Conservation (phyloP, 1,284 basidiomycete genomes). For the Melampsora americana region DNA sequence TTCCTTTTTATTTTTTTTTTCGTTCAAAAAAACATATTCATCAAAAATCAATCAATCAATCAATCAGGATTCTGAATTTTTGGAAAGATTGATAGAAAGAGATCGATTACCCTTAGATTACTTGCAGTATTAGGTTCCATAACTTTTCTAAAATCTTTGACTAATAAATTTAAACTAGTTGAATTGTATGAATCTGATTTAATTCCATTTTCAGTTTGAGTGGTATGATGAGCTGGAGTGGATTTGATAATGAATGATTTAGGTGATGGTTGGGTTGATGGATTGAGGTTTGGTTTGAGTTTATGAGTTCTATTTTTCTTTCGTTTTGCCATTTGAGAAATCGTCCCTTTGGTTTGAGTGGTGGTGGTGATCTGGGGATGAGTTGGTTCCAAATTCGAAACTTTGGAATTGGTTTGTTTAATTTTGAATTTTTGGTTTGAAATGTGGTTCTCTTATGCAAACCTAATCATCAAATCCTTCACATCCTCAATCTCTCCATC, state of each 20-base stretch:
- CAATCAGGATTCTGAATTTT: too few species aligned
- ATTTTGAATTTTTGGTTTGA: too few species aligned
- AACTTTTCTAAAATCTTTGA: constrained; percentile 84
- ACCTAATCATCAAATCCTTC: too few species aligned
- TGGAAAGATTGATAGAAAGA: neutral
- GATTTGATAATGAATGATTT: constrained; percentile 75
- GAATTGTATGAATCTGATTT: constrained; percentile 28
- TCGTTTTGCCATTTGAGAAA: constrained; percentile 40
- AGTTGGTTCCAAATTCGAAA: too few species aligned
- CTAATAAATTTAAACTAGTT: constrained; percentile 58
- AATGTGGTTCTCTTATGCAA: too few species aligned
- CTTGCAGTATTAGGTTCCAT: constrained; percentile 98
- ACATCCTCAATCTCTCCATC: too few species aligned
- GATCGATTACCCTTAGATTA: constrained; percentile 66
- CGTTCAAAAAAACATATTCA: too few species aligned
- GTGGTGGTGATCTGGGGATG: too few species aligned
- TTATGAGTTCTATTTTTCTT: constrained; percentile 43
- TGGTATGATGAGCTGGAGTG: constrained; percentile 12
- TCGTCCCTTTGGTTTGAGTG: too few species aligned
- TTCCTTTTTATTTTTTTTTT: too few species aligned
- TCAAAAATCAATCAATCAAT: too few species aligned
- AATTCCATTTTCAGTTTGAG: neutral
- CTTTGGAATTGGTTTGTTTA: too few species aligned
- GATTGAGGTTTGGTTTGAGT: constrained; percentile 16
- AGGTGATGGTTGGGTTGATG: constrained; percentile 50